A percentile compares a stretch with the other conserved stretches of the same genome.
Evolutionary conservation across 2,329 filamentous ascomycete genomes (phyloP).

Genomic region (Penicillium corylophilum): DNA sequence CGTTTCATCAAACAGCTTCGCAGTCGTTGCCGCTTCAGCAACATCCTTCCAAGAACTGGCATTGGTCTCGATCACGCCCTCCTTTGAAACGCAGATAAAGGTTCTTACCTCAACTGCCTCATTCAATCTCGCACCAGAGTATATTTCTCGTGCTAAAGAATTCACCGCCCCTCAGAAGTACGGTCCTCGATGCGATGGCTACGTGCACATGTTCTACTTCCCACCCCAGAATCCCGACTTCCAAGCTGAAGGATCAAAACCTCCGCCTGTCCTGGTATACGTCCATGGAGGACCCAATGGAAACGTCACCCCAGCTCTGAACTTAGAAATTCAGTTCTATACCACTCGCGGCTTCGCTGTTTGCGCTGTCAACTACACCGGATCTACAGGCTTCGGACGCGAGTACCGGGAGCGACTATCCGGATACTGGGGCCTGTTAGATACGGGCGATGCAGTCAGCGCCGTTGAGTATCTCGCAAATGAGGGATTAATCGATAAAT

Average conservation of each 20-base stretch:
- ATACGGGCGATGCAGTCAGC: slow-evolving; percentile 53
- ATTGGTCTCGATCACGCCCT: slow-evolving; percentile 12
- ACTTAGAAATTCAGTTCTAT: slow-evolving; percentile 52
- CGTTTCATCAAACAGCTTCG: slow-evolving; percentile 19
- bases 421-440: slow-evolving; percentile 52
- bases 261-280: slow-evolving; percentile 52
- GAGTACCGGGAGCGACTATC: slow-evolving; percentile 52
- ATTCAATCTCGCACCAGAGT: slow-evolving; percentile 16
- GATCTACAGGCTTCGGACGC: slow-evolving; percentile 53
- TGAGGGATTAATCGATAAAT: slow-evolving; percentile 37
- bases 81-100: slow-evolving; percentile 2
- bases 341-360: slow-evolving; percentile 56
- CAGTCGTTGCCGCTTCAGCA: slow-evolving; percentile 20
- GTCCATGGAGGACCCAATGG: slow-evolving; percentile 56
- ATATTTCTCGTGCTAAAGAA: slow-evolving; percentile 32
- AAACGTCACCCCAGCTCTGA: slow-evolving; percentile 45
- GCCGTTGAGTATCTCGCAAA: slow-evolving; percentile 45
- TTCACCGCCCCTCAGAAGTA: slow-evolving; percentile 35
- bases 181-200: slow-evolving; percentile 25
- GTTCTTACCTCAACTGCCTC: slow-evolving; percentile 19
- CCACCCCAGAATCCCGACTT: slow-evolving; percentile 51
- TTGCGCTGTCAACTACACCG: slow-evolving; percentile 53
- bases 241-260: slow-evolving; percentile 34
- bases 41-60: slow-evolving; percentile 22
- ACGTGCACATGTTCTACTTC: slow-evolving; percentile 50